These are phyloP conservation scores for Rhodotorula diobovata DNA, from an alignment of 768 basidiomycete genomes.

Conservation along the genomic window DNA sequence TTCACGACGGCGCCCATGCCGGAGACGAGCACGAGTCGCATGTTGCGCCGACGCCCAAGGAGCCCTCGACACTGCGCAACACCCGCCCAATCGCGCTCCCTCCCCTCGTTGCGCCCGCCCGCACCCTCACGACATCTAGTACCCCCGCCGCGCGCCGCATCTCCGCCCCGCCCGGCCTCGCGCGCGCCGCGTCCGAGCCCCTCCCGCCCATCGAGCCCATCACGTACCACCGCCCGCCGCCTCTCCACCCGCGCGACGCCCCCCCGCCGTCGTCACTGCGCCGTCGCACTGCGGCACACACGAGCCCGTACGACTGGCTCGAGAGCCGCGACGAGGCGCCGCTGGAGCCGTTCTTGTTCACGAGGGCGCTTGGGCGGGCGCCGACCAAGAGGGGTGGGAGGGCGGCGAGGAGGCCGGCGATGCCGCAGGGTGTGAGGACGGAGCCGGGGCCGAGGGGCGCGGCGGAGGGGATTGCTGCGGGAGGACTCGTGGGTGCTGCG, in stretches of 20 bases:
- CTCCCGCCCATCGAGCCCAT: conserved; percentile 23
- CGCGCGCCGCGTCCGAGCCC: neutral
- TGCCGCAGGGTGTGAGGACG: neutral
- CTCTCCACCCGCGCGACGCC: conserved; percentile 2
- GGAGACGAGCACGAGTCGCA: neutral
- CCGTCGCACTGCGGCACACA: neutral
- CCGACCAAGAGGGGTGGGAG: conserved; percentile 6
- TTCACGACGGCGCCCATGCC: neutral
- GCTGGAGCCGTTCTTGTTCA: conserved; percentile 26
- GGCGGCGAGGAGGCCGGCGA: neutral
- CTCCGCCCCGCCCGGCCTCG: neutral
- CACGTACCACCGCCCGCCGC: conserved; percentile 28
- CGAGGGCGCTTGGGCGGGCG: neutral
- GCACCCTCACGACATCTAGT: neutral
- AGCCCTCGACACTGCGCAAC: neutral
- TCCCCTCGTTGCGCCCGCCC: neutral
- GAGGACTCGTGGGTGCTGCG: neutral
- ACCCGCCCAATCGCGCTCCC: neutral
- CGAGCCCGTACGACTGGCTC: conserved; percentile 24
- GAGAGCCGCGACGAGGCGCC: conserved; percentile 4
- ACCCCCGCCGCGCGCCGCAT: neutral
- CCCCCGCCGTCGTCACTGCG: neutral
- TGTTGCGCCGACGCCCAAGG: neutral
- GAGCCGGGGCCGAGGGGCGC: neutral
- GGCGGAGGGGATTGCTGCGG: neutral